Evolutionary conservation across 73 alveolate genomes (phyloP).

Genomic region (Paramecium tetraurelia): DNA sequence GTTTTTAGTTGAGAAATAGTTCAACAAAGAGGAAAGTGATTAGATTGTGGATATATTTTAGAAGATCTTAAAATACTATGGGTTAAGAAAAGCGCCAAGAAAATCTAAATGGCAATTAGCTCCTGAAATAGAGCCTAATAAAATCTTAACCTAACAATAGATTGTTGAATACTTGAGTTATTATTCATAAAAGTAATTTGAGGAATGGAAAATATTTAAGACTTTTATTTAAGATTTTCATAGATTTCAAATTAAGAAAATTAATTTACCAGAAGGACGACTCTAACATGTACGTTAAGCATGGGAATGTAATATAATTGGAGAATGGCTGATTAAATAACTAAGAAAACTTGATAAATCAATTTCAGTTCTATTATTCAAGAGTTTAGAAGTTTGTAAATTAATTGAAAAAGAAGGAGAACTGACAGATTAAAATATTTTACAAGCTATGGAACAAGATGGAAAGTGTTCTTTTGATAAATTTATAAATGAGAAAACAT

Average conservation of each 20-base stretch:
- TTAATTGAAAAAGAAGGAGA: background rate
- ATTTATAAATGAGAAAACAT: background rate
- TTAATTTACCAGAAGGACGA: background rate
- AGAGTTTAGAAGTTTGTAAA: background rate
- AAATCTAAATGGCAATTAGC: background rate
- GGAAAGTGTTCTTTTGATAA: background rate
- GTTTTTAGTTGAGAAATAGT: background rate
- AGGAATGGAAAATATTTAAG: background rate
- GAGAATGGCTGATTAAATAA: slow-evolving; percentile 15
- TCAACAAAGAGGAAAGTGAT: background rate
- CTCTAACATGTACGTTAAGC: background rate
- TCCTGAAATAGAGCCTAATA: background rate
- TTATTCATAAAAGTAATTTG: background rate
- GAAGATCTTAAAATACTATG: background rate
- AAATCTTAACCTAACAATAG: background rate
- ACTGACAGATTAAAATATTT: background rate
- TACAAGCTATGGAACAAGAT: background rate
- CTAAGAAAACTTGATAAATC: background rate
- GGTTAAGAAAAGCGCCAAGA: background rate
- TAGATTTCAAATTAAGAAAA: background rate
- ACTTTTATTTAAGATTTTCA: background rate
- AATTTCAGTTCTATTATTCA: background rate
- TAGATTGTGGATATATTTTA: background rate
- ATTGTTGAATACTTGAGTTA: background rate
- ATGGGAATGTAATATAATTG: background rate